These are phyloP conservation scores for Funneliformis caledonium DNA, from an alignment of 371 early-diverging fungal genomes.

Conservation along the genomic window DNA sequence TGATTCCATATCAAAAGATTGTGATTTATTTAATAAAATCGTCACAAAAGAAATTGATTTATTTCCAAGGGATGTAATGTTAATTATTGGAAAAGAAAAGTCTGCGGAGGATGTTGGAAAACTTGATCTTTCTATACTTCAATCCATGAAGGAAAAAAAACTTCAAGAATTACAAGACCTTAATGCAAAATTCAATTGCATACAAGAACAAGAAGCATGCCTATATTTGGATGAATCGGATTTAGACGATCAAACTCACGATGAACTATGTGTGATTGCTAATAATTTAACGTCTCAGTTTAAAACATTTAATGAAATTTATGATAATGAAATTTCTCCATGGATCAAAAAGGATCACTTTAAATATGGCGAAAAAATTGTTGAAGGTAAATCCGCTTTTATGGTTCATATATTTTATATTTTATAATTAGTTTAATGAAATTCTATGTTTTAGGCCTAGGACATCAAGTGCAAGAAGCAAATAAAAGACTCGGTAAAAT, in stretches of 20 bases:
- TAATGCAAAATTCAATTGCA: neutral
- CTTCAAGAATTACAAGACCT: neutral
- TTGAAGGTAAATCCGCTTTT: neutral
- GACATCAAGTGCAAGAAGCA: conserved; percentile 13
- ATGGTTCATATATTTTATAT: neutral
- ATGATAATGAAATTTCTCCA: neutral
- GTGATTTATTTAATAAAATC: neutral
- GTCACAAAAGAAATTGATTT: conserved; percentile 7
- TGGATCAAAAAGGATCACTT: neutral
- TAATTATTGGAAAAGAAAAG: neutral
- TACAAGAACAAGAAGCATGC: neutral
- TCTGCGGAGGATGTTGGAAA: neutral
- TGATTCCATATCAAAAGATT: conserved; percentile 2
- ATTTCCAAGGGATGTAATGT: conserved; percentile 14
- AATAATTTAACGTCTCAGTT: neutral
- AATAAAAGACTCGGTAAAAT: conserved; percentile 11
- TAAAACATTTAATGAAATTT: neutral
- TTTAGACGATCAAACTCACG: neutral
- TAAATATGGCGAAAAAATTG: neutral
- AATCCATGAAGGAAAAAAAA: conserved; percentile 3
- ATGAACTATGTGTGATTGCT: neutral
- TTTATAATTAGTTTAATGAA: neutral
- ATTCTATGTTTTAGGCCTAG: neutral
- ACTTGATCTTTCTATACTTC: conserved; percentile 3
- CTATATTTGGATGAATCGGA: neutral